Evolutionary conservation across 352 stramenopile genomes (phyloP).

Genomic region (Globisporangium middletonii): DNA sequence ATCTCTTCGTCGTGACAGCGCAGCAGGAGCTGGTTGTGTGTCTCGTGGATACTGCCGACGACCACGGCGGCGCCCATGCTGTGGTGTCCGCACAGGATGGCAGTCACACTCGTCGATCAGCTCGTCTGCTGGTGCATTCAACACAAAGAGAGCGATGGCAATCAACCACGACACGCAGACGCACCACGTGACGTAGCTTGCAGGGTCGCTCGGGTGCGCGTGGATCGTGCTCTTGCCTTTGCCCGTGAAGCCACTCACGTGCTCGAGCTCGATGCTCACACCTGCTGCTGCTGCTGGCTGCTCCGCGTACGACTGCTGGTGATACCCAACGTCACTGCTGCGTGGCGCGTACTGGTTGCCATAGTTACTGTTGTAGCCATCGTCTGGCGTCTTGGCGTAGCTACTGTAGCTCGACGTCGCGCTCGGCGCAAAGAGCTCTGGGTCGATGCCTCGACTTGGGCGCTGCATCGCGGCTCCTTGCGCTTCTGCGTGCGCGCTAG

Average conservation of each 20-base stretch:
- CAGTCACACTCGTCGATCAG: background rate
- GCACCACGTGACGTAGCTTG: constrained; percentile 54
- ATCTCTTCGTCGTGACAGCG: constrained; percentile 55
- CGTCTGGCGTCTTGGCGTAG: background rate
- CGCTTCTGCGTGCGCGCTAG: background rate
- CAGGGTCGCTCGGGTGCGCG: constrained; percentile 37
- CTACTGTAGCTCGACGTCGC: constrained; percentile 4
- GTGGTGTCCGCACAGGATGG: too few species aligned
- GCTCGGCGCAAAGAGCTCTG: constrained; percentile 51
- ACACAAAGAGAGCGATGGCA: background rate
- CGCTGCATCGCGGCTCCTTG: constrained; percentile 22
- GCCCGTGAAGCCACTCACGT: constrained; percentile 54
- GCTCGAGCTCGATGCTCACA: constrained; percentile 52
- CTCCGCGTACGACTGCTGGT: background rate
- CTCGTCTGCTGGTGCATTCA: background rate
- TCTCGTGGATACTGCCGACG: constrained; percentile 39
- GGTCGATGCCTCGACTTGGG: constrained; percentile 28
- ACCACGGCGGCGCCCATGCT: constrained; percentile 56
- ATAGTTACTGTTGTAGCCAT: background rate
- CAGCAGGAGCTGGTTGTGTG: constrained; percentile 49
- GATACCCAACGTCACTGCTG: constrained; percentile 14
- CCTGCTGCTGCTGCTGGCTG: constrained; percentile 2
- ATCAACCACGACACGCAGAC: background rate
- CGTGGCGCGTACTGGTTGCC: constrained; percentile 3
- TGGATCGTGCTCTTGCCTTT: constrained; percentile 51